A percentile compares a stretch with the other conserved stretches of the same genome.
Evolutionary conservation across 495 filamentous ascomycete genomes (phyloP).

Genomic region (Chaetomium cochliodes): DNA sequence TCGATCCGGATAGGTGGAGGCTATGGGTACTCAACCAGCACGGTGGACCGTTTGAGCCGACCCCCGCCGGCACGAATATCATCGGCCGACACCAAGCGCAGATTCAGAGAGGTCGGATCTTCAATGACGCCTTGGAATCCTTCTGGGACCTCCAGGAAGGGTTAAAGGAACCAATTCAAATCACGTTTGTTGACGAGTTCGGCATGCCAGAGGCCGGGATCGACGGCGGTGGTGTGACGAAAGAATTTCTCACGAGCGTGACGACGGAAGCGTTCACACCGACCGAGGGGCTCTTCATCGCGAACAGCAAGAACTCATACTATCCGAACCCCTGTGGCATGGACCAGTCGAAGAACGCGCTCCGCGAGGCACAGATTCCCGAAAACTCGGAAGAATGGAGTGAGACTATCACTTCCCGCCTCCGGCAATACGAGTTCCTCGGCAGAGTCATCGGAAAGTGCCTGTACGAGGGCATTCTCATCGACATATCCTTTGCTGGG

Average conservation of each 20-base stretch:
- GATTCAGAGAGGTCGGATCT: conserved; percentile 76
- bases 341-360: conserved; percentile 64
- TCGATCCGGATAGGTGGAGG: conserved; percentile 80
- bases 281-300: conserved; percentile 59
- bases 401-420: conserved; percentile 57
- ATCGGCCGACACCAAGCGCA: conserved; percentile 74
- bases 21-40: conserved; percentile 54
- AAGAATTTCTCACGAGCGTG: conserved; percentile 92
- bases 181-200: conserved; percentile 93
- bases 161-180: conserved; percentile 95
- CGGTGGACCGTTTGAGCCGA: conserved; percentile 33
- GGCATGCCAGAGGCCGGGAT: conserved; percentile 86
- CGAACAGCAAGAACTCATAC: conserved; percentile 84
- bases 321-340: conserved; percentile 84
- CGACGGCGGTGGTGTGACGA: conserved; percentile 95
- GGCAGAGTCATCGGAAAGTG: conserved; percentile 95
- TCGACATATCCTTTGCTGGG: conserved; percentile 89
- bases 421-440: conserved; percentile 84
- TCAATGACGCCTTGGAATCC: conserved; percentile 79
- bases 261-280: conserved; percentile 78
- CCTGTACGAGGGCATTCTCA: conserved; percentile 93
- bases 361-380: conserved; percentile 52
- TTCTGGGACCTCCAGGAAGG: conserved; percentile 80
- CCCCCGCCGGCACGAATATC: conserved; percentile 45
- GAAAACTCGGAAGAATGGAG: conserved; percentile 56